phyloP scores from a whole-genome alignment of 768 basidiomycete genomes.

The Xerocomellus chrysenteron region DNA sequence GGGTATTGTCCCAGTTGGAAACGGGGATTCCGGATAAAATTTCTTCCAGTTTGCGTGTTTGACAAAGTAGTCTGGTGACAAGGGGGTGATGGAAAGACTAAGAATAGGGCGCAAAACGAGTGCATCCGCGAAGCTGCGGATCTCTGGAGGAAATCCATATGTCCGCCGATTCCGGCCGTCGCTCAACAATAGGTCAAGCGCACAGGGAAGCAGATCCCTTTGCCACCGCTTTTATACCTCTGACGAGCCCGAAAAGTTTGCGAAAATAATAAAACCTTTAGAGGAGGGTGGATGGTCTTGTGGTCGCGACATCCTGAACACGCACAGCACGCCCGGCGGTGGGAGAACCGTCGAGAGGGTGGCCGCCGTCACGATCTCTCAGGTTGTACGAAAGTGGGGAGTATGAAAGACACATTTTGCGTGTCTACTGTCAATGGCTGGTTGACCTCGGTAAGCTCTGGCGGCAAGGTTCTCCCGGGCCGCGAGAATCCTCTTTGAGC shows the following conservation, averaged over 20 bases:
- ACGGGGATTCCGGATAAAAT: background rate
- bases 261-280: background rate
- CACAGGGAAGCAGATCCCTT: background rate
- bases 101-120: no score
- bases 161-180: background rate
- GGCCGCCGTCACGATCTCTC: background rate
- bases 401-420: background rate
- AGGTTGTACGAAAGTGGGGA: background rate
- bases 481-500: background rate
- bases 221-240: background rate
- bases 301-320: background rate
- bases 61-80: background rate
- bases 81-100: no score
- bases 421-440: background rate
- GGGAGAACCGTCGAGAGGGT: background rate
- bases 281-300: background rate
- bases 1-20: background rate
- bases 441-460: background rate
- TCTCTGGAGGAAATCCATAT: background rate
- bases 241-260: background rate
- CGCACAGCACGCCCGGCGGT: conserved; percentile 1
- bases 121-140: background rate
- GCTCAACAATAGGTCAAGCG: background rate
- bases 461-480: no score
- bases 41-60: background rate